Evolutionary conservation across 2,329 filamentous ascomycete genomes (phyloP).

Genomic region (Lasiodiplodia citricola): DNA sequence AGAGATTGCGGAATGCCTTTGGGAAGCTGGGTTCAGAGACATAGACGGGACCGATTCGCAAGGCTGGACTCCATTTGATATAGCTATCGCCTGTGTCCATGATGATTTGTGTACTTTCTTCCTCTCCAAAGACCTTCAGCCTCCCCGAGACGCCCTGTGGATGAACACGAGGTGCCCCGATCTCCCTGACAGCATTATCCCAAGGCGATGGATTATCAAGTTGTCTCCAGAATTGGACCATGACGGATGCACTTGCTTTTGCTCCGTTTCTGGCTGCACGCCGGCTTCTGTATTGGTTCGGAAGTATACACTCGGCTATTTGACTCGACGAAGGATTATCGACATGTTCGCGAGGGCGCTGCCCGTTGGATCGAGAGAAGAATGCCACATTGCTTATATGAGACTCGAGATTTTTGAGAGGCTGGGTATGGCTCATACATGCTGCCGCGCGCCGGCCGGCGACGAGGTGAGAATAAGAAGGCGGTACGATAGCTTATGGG

Average conservation of each 20-base stretch:
- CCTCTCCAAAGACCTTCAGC: background rate
- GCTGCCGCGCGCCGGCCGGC: background rate
- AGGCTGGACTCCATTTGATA: background rate
- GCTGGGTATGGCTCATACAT: background rate
- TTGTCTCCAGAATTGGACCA: background rate
- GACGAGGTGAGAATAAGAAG: too few species aligned
- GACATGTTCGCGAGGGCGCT: background rate
- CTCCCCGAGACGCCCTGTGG: background rate
- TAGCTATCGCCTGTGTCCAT: background rate
- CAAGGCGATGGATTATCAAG: background rate
- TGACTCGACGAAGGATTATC: background rate
- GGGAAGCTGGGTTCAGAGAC: background rate
- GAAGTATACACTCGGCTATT: accelerated
- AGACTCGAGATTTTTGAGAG: background rate
- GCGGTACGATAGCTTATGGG: background rate
- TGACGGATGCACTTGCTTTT: background rate
- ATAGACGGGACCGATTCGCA: background rate
- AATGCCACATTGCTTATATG: background rate
- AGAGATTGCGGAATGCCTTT: background rate
- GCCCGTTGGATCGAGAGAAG: background rate
- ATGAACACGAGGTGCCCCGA: background rate
- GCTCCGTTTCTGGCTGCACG: background rate
- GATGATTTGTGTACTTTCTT: background rate
- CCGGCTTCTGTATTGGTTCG: background rate
- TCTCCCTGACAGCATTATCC: too few species aligned